Conservation (phyloP, 2,329 filamentous ascomycete species). For the Eutypella sp. region DNA sequence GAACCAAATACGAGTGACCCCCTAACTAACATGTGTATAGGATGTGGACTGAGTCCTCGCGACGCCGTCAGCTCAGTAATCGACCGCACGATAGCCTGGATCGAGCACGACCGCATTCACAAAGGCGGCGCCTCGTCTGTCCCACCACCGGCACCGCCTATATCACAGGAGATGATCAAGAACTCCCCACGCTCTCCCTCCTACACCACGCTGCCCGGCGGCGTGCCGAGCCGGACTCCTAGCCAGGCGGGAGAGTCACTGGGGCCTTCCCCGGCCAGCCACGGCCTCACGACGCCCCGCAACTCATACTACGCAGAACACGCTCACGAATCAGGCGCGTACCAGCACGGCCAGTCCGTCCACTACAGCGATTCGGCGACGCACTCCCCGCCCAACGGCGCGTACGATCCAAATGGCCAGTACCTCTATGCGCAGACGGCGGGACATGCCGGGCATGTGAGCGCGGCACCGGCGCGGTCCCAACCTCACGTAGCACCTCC, state of each 20-base stretch:
- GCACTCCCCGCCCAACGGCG: constrained; percentile 18
- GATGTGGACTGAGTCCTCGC: constrained; percentile 38
- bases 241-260: constrained; percentile 15
- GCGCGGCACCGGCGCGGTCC: constrained; percentile 18
- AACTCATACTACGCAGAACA: constrained; percentile 22
- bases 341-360: constrained; percentile 16
- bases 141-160: constrained; percentile 9
- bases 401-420: constrained; percentile 20
- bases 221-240: constrained; percentile 10
- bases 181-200: constrained; percentile 24
- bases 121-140: constrained; percentile 23
- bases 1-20: too few relatives aligned
- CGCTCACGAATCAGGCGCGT: constrained; percentile 19
- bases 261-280: constrained; percentile 17
- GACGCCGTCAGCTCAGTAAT: constrained; percentile 44
- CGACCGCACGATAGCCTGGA: constrained; percentile 47
- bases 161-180: constrained; percentile 25
- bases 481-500: constrained; percentile 21
- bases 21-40: too few relatives aligned
- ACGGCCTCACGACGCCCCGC: constrained; percentile 17
- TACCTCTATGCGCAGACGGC: constrained; percentile 24
- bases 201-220: constrained; percentile 18
- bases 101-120: constrained; percentile 44
- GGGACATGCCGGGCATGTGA: constrained; percentile 20
- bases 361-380: constrained; percentile 19